Percentiles rank a stretch among this genome's conserved stretches.
These are phyloP conservation scores for Saccharomycopsis sp. DNA, from an alignment of 805 yeast species.

Conservation along the genomic window DNA sequence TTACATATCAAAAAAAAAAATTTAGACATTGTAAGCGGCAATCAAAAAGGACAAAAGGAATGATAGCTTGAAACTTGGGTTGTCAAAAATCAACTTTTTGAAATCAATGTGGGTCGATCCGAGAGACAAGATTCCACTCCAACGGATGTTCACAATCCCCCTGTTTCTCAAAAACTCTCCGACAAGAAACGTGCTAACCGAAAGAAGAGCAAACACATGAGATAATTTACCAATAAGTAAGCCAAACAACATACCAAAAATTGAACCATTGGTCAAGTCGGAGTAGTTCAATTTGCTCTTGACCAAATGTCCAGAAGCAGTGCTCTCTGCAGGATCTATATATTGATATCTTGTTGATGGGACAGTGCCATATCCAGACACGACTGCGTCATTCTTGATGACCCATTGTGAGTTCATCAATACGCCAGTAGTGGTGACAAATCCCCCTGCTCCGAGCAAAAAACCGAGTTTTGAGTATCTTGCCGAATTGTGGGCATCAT, in stretches of 20 bases:
- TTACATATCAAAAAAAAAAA: not conserved
- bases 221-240: constrained; percentile 53
- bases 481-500: not conserved
- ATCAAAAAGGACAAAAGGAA: constrained; percentile 49
- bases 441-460: not conserved
- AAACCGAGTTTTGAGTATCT: not conserved
- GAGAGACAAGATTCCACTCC: constrained; percentile 31
- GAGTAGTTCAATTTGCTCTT: constrained; percentile 47
- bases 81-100: constrained; percentile 45
- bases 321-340: not conserved
- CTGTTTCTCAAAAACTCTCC: constrained; percentile 50
- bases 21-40: constrained; percentile 46
- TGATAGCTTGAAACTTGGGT: constrained; percentile 54
- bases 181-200: constrained; percentile 38
- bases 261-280: constrained; percentile 54
- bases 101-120: constrained; percentile 39
- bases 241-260: constrained; percentile 52
- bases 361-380: not conserved
- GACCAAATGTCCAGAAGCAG: not conserved
- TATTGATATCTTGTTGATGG: not conserved
- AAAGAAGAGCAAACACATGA: constrained; percentile 42
- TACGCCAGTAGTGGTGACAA: constrained; percentile 5
- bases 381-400: constrained; percentile 8
- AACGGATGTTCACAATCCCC: constrained; percentile 41
- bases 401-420: constrained; percentile 1